phyloP scores from a whole-genome alignment of 139 green algal genomes.

The Volvox reticuliferus region DNA sequence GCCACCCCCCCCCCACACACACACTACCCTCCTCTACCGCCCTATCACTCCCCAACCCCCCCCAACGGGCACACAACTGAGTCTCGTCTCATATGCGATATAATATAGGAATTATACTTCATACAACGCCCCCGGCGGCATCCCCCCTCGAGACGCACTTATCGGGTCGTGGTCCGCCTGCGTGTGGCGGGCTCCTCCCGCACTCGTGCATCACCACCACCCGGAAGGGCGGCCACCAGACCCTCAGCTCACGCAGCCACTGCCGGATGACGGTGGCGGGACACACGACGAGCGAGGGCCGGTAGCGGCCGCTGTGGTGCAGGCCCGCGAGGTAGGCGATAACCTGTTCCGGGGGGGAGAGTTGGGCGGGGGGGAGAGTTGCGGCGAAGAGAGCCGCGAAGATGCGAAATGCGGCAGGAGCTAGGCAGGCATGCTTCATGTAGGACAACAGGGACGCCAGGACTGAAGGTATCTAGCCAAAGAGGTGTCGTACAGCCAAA shows the following conservation, averaged over 20 bases:
- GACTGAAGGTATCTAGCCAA: background rate
- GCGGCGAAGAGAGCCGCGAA: background rate
- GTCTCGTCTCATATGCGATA: too few relatives aligned
- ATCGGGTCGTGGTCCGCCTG: background rate
- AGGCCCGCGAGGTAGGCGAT: constrained; percentile 89
- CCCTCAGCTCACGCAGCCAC: constrained; percentile 93
- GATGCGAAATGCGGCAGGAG: too few relatives aligned
- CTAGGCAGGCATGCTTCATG: background rate
- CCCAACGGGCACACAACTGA: too few relatives aligned
- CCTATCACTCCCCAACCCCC: background rate
- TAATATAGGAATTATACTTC: too few relatives aligned
- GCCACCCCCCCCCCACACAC: too few relatives aligned
- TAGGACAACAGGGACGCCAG: too few relatives aligned
- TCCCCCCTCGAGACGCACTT: constrained; percentile 25
- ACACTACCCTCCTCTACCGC: background rate
- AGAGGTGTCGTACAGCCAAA: too few relatives aligned
- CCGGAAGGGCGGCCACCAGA: constrained; percentile 78
- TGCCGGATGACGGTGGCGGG: constrained; percentile 96
- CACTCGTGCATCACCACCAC: constrained; percentile 93
- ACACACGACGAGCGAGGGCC: constrained; percentile 88
- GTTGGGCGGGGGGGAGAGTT: background rate
- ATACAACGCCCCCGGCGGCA: too few relatives aligned
- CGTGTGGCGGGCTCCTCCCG: constrained; percentile 24
- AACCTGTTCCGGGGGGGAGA: constrained; percentile 55
- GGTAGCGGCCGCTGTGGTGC: constrained; percentile 80